Conservation (phyloP, 2,329 filamentous ascomycete genomes). For the Pseudogymnoascus sp. region DNA sequence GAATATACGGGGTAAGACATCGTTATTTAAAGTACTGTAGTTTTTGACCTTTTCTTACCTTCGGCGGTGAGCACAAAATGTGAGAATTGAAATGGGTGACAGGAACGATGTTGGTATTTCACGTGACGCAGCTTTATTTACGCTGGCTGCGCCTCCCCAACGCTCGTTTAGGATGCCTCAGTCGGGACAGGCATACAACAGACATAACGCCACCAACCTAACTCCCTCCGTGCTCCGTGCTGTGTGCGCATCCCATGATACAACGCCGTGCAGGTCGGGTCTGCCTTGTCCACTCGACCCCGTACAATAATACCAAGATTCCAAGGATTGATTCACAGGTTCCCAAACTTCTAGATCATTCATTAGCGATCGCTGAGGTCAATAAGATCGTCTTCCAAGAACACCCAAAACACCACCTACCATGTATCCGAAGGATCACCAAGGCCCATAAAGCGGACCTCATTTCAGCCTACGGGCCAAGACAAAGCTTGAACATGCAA, state of each 20-base stretch:
- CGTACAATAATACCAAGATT: background rate
- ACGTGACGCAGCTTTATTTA: too few relatives aligned
- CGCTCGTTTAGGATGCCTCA: background rate
- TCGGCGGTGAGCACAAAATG: too few relatives aligned
- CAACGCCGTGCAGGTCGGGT: background rate
- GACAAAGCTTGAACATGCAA: background rate
- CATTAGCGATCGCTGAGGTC: background rate
- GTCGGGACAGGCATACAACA: background rate
- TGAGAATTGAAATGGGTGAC: too few relatives aligned
- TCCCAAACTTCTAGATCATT: background rate
- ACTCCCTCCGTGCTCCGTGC: background rate
- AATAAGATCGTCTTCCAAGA: background rate
- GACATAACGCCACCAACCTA: background rate
- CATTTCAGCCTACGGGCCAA: background rate
- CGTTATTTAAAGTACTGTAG: too few relatives aligned
- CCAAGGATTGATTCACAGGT: too few relatives aligned
- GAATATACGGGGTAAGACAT: slow-evolving; percentile 18
- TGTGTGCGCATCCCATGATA: background rate
- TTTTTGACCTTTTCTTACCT: too few relatives aligned
- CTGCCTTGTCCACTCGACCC: background rate
- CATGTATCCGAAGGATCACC: background rate
- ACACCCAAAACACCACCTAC: background rate
- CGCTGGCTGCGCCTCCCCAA: background rate
- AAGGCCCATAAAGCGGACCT: background rate
- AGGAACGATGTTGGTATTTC: too few relatives aligned